phyloP scores from a whole-genome alignment of 2,329 filamentous ascomycete genomes.

The Akanthomyces uredinophilus region DNA sequence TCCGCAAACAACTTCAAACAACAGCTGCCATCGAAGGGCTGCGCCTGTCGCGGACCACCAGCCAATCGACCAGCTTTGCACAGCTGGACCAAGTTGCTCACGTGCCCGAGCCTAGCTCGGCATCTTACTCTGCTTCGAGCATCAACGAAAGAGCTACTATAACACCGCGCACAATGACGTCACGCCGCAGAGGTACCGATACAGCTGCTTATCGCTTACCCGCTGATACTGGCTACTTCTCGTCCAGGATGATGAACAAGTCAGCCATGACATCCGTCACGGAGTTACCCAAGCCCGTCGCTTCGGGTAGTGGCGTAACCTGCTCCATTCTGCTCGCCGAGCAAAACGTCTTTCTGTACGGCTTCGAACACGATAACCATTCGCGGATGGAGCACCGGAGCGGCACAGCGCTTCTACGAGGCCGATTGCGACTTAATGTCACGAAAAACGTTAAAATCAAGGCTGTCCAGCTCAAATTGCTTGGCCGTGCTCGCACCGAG shows the following conservation, averaged over 20 bases:
- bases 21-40: background rate
- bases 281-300: slow-evolving; percentile 66
- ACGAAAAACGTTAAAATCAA: slow-evolving; percentile 92
- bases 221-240: slow-evolving; percentile 1
- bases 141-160: background rate
- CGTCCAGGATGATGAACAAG: slow-evolving; percentile 40
- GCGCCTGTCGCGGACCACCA: background rate
- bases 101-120: background rate
- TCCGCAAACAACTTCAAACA: background rate
- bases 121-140: background rate
- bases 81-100: background rate
- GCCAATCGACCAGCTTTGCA: background rate
- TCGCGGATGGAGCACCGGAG: slow-evolving; percentile 45
- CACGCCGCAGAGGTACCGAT: background rate
- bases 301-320: slow-evolving; percentile 68
- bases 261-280: slow-evolving; percentile 47
- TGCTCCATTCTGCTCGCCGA: slow-evolving; percentile 73
- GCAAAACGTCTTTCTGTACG: slow-evolving; percentile 73
- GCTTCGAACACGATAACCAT: slow-evolving; percentile 68
- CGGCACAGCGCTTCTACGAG: slow-evolving; percentile 81
- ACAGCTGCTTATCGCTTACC: slow-evolving; percentile 1
- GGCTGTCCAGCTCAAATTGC: slow-evolving; percentile 79
- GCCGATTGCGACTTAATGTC: slow-evolving; percentile 74
- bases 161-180: slow-evolving; percentile 2
- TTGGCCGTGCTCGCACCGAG: slow-evolving; percentile 80